Conservation (phyloP, 1,284 basidiomycete genomes). For the Grifola frondosa region DNA sequence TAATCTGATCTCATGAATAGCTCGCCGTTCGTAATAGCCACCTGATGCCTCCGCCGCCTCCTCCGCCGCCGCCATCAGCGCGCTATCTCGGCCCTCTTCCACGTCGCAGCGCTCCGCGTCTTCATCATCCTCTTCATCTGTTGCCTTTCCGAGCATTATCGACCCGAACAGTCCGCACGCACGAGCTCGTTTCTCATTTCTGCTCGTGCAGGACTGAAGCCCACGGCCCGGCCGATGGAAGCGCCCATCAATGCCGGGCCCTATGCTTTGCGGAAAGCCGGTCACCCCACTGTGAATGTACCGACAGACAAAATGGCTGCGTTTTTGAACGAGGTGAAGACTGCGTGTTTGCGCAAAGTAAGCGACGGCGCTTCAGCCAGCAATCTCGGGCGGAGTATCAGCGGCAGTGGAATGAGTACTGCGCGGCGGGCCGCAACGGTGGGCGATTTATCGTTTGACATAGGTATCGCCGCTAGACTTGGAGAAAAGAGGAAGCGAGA, state of each 20-base stretch:
- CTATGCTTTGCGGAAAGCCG: slow-evolving; percentile 40
- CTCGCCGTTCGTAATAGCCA: slow-evolving; percentile 9
- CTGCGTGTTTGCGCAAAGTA: slow-evolving; percentile 60
- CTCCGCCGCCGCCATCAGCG: slow-evolving; percentile 19
- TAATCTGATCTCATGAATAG: too few species aligned
- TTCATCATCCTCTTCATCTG: slow-evolving; percentile 13
- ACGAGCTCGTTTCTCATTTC: slow-evolving; percentile 48
- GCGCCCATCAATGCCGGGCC: slow-evolving; percentile 57
- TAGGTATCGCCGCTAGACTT: slow-evolving; percentile 19
- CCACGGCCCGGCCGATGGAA: slow-evolving; percentile 55
- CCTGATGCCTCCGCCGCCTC: slow-evolving; percentile 21
- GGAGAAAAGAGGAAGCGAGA: slow-evolving; percentile 27
- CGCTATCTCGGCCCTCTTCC: background rate
- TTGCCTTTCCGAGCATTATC: slow-evolving; percentile 38
- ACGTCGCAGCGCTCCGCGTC: background rate
- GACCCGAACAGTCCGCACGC: slow-evolving; percentile 28
- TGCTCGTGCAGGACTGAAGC: slow-evolving; percentile 63
- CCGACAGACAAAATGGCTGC: slow-evolving; percentile 78
- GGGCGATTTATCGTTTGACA: slow-evolving; percentile 22
- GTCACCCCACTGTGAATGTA: slow-evolving; percentile 66
- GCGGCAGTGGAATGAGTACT: slow-evolving; percentile 11
- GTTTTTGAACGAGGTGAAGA: slow-evolving; percentile 77
- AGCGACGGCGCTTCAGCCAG: slow-evolving; percentile 15
- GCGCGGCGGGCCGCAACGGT: slow-evolving; percentile 19
- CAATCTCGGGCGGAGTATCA: slow-evolving; percentile 6